Conservation (phyloP, 768 basidiomycete genomes). For the Termitomyces eurrhizus region DNA sequence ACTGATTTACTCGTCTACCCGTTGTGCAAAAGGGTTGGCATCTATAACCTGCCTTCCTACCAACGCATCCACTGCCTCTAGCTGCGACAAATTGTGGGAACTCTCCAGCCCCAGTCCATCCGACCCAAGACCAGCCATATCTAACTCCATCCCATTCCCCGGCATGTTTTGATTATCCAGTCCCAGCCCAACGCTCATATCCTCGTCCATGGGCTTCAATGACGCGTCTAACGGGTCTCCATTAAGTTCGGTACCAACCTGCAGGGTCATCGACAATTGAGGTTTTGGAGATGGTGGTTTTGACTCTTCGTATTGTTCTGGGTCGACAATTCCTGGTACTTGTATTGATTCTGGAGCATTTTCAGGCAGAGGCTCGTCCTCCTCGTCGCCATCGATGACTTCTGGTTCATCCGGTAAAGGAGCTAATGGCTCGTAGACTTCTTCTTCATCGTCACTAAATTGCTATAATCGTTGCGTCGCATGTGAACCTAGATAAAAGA, state of each 20-base stretch:
- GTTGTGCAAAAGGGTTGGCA: constrained; percentile 53
- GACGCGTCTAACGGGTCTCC: constrained; percentile 48
- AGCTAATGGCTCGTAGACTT: constrained; percentile 73
- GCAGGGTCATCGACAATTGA: constrained; percentile 51
- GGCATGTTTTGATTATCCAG: constrained; percentile 32
- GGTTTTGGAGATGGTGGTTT: constrained; percentile 70
- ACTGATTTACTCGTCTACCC: constrained; percentile 11
- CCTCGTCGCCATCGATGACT: constrained; percentile 70
- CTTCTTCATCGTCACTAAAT: constrained; percentile 85
- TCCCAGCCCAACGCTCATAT: constrained; percentile 36
- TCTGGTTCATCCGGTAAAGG: constrained; percentile 79
- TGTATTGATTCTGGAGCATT: constrained; percentile 31
- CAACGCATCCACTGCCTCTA: constrained; percentile 48
- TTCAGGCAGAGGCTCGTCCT: constrained; percentile 56
- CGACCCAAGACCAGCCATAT: constrained; percentile 61
- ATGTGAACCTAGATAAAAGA: neutral
- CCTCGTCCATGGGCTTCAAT: constrained; percentile 50
- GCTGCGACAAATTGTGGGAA: constrained; percentile 51
- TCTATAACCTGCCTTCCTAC: constrained; percentile 63
- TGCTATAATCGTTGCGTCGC: constrained; percentile 41
- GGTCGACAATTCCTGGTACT: constrained; percentile 23
- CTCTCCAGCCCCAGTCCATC: constrained; percentile 58
- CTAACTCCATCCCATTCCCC: constrained; percentile 46
- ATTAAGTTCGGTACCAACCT: constrained; percentile 40
- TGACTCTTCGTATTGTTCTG: constrained; percentile 46